Conservation (phyloP, 2,329 filamentous ascomycete species). For the Verticillium dahliae region DNA sequence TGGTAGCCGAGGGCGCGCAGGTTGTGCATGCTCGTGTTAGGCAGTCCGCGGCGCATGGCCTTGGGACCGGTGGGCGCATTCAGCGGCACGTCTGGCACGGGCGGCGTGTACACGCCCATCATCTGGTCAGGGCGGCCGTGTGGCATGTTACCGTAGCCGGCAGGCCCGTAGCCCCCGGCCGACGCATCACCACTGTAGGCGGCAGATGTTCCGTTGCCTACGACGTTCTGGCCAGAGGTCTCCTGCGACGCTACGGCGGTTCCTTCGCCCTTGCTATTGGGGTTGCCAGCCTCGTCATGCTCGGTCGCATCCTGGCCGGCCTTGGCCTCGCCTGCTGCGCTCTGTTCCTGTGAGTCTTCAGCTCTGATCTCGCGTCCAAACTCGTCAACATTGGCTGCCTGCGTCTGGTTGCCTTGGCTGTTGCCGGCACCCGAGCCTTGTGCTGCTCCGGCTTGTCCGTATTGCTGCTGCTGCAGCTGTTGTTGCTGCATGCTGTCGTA, state of each 20-base stretch:
- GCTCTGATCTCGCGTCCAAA: constrained; percentile 27
- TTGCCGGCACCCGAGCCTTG: constrained; percentile 12
- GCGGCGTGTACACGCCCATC: constrained; percentile 20
- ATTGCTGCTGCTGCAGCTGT: constrained; percentile 4
- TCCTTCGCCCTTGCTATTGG: constrained; percentile 12
- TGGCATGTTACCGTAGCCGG: constrained; percentile 8
- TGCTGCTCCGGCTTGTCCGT: constrained; percentile 9
- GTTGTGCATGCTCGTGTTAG: constrained; percentile 71
- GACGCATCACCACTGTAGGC: constrained; percentile 19
- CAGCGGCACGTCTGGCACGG: constrained; percentile 41
- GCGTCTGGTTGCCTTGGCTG: constrained; percentile 11
- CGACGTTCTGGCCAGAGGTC: constrained; percentile 18
- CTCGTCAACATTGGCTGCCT: constrained; percentile 29
- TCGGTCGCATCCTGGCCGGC: neutral
- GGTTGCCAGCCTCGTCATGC: constrained; percentile 1
- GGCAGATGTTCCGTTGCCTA: constrained; percentile 16
- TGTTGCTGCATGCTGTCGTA: constrained; percentile 24
- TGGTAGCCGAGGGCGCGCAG: constrained; percentile 47
- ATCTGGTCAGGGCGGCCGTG: constrained; percentile 7
- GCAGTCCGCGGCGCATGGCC: constrained; percentile 84
- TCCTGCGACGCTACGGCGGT: constrained; percentile 14
- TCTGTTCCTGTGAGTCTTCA: constrained; percentile 14
- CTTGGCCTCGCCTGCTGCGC: constrained; percentile 9
- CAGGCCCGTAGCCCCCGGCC: constrained; percentile 22
- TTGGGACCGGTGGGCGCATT: constrained; percentile 88